A percentile compares a stretch with the other conserved stretches of the same genome.
phyloP scores from a whole-genome alignment of 2,329 filamentous ascomycete species.

The Cladobotryum mycophilum region DNA sequence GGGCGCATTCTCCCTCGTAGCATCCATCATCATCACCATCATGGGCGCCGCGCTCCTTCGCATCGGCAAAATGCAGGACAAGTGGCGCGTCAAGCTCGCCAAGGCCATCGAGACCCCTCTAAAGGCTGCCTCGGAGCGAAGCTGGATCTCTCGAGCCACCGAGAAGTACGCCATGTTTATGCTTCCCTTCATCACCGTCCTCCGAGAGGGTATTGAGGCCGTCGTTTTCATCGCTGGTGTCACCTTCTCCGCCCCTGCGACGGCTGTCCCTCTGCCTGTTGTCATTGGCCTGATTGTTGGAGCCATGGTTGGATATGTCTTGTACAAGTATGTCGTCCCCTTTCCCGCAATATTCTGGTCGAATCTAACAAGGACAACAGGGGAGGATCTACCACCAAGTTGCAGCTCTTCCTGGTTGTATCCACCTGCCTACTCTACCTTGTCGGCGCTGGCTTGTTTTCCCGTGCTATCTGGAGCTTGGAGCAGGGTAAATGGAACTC shows the following conservation, averaged over 20 bases:
- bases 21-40: slow-evolving; percentile 71
- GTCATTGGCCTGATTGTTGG: slow-evolving; percentile 66
- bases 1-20: slow-evolving; percentile 68
- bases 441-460: slow-evolving; percentile 76
- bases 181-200: slow-evolving; percentile 79
- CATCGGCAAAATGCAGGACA: slow-evolving; percentile 75
- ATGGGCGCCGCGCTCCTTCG: slow-evolving; percentile 77
- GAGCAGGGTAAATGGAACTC: slow-evolving; percentile 65
- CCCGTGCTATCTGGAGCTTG: slow-evolving; percentile 67
- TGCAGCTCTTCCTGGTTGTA: slow-evolving; percentile 71
- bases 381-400: slow-evolving; percentile 35
- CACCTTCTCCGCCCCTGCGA: slow-evolving; percentile 66
- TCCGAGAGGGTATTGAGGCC: slow-evolving; percentile 79
- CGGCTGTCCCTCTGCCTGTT: slow-evolving; percentile 70
- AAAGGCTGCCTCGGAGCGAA: slow-evolving; percentile 36
- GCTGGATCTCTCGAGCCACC: slow-evolving; percentile 53
- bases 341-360: not conserved
- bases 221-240: slow-evolving; percentile 84
- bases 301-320: slow-evolving; percentile 58
- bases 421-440: slow-evolving; percentile 82
- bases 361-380: slow-evolving; percentile 18
- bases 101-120: slow-evolving; percentile 54
- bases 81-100: slow-evolving; percentile 80
- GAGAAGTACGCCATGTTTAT: slow-evolving; percentile 84
- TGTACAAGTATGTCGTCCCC: slow-evolving; percentile 62